A percentile compares a stretch with the other conserved stretches of the same genome.
Evolutionary conservation across 305 asterid species (phyloP).

Genomic region (Ajuga reptans): DNA sequence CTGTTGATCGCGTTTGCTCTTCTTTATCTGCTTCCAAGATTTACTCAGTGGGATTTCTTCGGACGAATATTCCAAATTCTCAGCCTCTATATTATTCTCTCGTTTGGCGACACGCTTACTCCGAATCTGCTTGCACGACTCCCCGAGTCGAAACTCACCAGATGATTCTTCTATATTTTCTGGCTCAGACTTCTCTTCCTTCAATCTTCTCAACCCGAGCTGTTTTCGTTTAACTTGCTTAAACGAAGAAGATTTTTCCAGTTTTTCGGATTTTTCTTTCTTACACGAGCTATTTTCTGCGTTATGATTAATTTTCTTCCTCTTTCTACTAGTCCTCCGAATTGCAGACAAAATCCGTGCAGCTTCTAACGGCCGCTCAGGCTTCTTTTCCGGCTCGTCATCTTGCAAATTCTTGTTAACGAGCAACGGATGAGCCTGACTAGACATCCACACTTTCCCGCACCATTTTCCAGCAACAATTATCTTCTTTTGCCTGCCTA

Average conservation of each 20-base stretch:
- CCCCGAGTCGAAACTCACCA: conserved; percentile 24
- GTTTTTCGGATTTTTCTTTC: conserved; percentile 35
- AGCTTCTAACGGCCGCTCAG: conserved; percentile 36
- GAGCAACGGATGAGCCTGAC: conserved; percentile 77
- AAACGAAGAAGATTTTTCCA: conserved; percentile 18
- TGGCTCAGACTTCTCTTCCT: conserved; percentile 30
- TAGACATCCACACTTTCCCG: conserved; percentile 96
- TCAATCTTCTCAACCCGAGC: conserved; percentile 20
- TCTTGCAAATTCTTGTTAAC: conserved; percentile 45
- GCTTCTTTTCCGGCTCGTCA: conserved; percentile 33
- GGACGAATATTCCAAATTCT: conserved; percentile 25
- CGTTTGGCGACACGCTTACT: conserved; percentile 24
- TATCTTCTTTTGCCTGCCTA: conserved; percentile 63
- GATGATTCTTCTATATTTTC: conserved; percentile 27
- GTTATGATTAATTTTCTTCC: conserved; percentile 24
- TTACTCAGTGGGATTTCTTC: conserved; percentile 38
- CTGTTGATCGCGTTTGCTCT: conserved; percentile 21
- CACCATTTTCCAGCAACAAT: conserved; percentile 97
- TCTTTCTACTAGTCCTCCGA: conserved; percentile 38
- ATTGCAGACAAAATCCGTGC: conserved; percentile 26
- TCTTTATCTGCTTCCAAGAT: conserved; percentile 36
- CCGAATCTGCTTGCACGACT: conserved; percentile 25
- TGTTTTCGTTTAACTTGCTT: conserved; percentile 32
- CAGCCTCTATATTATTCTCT: conserved; percentile 27
- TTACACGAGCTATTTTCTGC: conserved; percentile 33